These are phyloP conservation scores for Zymoseptoria brevis DNA, from an alignment of 2,329 filamentous ascomycete genomes.

Conservation along the genomic window DNA sequence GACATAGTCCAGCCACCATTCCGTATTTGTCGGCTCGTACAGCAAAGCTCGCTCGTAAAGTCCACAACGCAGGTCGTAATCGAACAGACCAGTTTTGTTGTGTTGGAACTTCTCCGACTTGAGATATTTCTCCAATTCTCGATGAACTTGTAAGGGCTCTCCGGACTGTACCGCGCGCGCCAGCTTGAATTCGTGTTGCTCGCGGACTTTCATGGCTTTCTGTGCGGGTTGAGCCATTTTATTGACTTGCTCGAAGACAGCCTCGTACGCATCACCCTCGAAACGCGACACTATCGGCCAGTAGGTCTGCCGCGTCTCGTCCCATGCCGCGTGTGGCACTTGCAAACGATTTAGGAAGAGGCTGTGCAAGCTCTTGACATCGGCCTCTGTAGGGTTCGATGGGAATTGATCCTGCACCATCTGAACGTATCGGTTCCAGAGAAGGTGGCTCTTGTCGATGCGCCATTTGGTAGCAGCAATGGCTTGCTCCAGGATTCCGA, in stretches of 20 bases:
- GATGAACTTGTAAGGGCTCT: constrained; percentile 50
- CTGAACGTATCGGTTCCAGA: constrained; percentile 69
- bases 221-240: constrained; percentile 57
- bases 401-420: constrained; percentile 62
- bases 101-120: constrained; percentile 68
- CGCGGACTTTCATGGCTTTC: constrained; percentile 52
- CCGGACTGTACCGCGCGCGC: constrained; percentile 49
- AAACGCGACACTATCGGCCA: constrained; percentile 67
- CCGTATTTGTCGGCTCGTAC: constrained; percentile 64
- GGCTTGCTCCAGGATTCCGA: constrained; percentile 64
- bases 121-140: constrained; percentile 59
- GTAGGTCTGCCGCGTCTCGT: constrained; percentile 65
- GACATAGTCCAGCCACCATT: constrained; percentile 75
- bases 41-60: constrained; percentile 73
- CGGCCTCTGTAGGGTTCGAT: constrained; percentile 47
- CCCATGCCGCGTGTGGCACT: constrained; percentile 67
- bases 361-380: constrained; percentile 56
- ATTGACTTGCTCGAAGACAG: constrained; percentile 62
- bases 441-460: constrained; percentile 64
- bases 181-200: constrained; percentile 57
- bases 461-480: constrained; percentile 66
- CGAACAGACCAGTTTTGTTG: constrained; percentile 44
- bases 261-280: constrained; percentile 58
- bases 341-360: constrained; percentile 63
- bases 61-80: constrained; percentile 47